Evolutionary conservation across 345 rosid genomes (phyloP).

Genomic region (Gynandropsis gynandra): DNA sequence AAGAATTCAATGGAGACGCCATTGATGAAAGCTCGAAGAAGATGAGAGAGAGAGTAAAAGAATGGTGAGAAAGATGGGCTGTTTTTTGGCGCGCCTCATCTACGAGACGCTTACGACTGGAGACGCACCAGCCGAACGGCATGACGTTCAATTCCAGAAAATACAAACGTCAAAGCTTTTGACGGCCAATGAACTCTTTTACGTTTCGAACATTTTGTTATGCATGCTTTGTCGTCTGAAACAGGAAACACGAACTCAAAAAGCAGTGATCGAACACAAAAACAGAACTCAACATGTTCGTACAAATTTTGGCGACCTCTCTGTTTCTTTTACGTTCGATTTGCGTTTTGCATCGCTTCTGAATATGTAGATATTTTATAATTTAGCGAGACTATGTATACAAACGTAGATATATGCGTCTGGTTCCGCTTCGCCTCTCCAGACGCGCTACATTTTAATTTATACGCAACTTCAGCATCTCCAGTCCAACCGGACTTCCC

Average conservation of each 20-base stretch:
- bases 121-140: neutral
- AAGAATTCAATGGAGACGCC: conserved; percentile 53
- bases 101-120: conserved; percentile 27
- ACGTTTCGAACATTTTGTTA: conserved; percentile 6
- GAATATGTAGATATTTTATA: too few species aligned
- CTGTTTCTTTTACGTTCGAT: too few species aligned
- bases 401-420: conserved; percentile 16
- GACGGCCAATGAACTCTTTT: neutral
- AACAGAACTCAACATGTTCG: too few species aligned
- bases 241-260: too few species aligned
- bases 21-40: conserved; percentile 30
- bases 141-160: neutral
- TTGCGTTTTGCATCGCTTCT: too few species aligned
- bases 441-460: too few species aligned
- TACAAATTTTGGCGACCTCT: too few species aligned
- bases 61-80: conserved; percentile 13
- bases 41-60: conserved; percentile 11
- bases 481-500: conserved; percentile 75
- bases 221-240: conserved; percentile 4
- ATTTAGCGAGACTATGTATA: too few species aligned
- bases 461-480: conserved; percentile 39
- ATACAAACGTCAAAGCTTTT: neutral
- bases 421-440: conserved; percentile 35
- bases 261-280: too few species aligned
- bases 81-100: conserved; percentile 56